Evolutionary conservation across 1,139 yeast genomes (phyloP).

Genomic region (Yamadazyma friedrichii): DNA sequence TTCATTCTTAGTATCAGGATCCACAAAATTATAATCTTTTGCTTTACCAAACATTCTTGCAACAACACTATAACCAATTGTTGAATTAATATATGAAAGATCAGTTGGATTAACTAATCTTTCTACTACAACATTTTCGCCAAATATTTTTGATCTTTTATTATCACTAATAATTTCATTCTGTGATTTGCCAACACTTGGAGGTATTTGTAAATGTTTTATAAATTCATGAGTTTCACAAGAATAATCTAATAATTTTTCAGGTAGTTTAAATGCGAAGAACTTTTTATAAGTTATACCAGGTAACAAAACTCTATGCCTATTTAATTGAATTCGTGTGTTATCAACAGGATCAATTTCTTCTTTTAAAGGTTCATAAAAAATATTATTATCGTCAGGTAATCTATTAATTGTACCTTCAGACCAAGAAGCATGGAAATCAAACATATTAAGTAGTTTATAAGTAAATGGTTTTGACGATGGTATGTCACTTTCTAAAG

Average conservation of each 20-base stretch:
- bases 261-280: conserved; percentile 40
- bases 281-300: conserved; percentile 38
- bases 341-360: conserved; percentile 33
- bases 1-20: conserved; percentile 7
- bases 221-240: conserved; percentile 35
- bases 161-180: conserved; percentile 25
- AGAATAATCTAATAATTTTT: conserved; percentile 33
- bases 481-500: conserved; percentile 16
- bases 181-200: conserved; percentile 32
- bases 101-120: conserved; percentile 22
- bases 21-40: conserved; percentile 22
- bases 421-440: conserved; percentile 43
- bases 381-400: conserved; percentile 27
- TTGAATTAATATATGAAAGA: conserved; percentile 30
- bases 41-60: conserved; percentile 39
- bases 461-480: conserved; percentile 1
- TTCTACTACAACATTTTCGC: conserved; percentile 1
- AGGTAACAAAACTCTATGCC: conserved; percentile 30
- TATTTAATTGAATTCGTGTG: conserved; percentile 27
- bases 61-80: conserved; percentile 35
- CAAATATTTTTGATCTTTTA: background rate
- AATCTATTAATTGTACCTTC: conserved; percentile 35
- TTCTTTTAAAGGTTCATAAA: conserved; percentile 11
- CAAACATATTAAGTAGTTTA: conserved; percentile 39
- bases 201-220: conserved; percentile 37